phyloP scores from a whole-genome alignment of 768 basidiomycete genomes.

The Termitomyces titanicus region DNA sequence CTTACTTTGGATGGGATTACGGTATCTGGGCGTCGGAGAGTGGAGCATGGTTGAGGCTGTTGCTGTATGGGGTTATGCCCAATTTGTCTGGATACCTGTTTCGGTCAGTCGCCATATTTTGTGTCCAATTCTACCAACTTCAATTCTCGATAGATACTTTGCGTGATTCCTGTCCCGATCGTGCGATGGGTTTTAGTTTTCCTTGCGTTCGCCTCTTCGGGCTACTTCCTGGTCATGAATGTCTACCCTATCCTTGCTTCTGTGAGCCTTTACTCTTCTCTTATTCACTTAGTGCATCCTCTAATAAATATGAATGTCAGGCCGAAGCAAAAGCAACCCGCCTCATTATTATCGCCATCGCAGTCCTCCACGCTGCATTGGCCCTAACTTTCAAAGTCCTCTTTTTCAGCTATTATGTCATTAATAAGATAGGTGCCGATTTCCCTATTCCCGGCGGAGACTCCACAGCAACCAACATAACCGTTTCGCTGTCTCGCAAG shows the following conservation, averaged over 20 bases:
- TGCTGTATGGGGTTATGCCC: slow-evolving; percentile 76
- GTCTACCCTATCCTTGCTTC: slow-evolving; percentile 88
- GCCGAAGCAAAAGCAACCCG: slow-evolving; percentile 86
- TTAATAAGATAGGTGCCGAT: slow-evolving; percentile 40
- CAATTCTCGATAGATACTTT: slow-evolving; percentile 54
- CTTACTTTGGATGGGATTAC: slow-evolving; percentile 77
- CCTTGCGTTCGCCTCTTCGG: slow-evolving; percentile 73
- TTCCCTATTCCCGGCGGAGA: slow-evolving; percentile 39
- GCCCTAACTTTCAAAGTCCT: slow-evolving; percentile 83
- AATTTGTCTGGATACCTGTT: slow-evolving; percentile 88
- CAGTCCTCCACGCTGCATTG: slow-evolving; percentile 70
- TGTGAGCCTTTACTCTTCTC: slow-evolving; percentile 38
- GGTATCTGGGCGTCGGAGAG: slow-evolving; percentile 85
- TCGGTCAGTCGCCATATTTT: slow-evolving; percentile 46
- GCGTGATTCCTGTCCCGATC: slow-evolving; percentile 80
- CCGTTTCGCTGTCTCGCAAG: slow-evolving; percentile 13
- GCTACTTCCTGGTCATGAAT: slow-evolving; percentile 81
- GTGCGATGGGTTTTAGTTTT: slow-evolving; percentile 80
- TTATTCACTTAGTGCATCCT: background rate
- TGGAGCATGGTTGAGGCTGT: slow-evolving; percentile 87
- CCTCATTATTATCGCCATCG: slow-evolving; percentile 75
- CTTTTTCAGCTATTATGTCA: slow-evolving; percentile 55
- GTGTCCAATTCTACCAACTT: background rate
- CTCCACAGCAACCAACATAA: slow-evolving; percentile 24
- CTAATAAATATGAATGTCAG: slow-evolving; percentile 30